These are phyloP conservation scores for Cryptosporidium andersoni DNA, from an alignment of 169 alveolate genomes.

Conservation along the genomic window DNA sequence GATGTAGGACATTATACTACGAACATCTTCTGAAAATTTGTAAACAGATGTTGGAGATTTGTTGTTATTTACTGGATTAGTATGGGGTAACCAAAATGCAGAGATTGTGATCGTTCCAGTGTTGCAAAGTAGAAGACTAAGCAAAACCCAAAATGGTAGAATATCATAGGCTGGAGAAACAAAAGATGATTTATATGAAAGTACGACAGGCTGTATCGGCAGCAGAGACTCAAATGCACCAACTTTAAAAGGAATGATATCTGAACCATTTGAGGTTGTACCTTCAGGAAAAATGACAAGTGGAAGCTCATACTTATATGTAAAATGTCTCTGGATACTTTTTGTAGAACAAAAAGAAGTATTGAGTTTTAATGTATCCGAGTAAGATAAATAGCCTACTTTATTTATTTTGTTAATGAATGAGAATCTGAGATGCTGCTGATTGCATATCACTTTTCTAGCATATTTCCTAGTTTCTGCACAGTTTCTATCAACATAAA, in stretches of 20 bases:
- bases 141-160: conserved; percentile 45
- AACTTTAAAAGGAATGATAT: conserved; percentile 77
- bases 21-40: not conserved
- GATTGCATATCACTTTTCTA: conserved; percentile 2
- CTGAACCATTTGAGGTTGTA: conserved; percentile 81
- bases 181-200: conserved; percentile 11
- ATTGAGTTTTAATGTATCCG: not conserved
- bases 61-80: not conserved
- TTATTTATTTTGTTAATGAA: conserved; percentile 3
- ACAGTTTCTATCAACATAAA: conserved; percentile 62
- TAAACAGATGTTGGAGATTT: not conserved
- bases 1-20: not conserved
- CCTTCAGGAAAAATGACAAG: conserved; percentile 85
- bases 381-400: not conserved
- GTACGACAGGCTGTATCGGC: conserved; percentile 77
- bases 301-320: conserved; percentile 46
- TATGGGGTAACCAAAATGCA: conserved; percentile 50
- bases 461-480: conserved; percentile 44
- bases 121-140: conserved; percentile 40
- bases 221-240: conserved; percentile 81
- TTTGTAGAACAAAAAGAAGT: not conserved
- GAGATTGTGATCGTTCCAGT: conserved; percentile 27
- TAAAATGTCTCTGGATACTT: conserved; percentile 21
- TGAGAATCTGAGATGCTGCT: conserved; percentile 8
- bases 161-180: conserved; percentile 57